A percentile compares a stretch with the other conserved stretches of the same genome.
These are phyloP conservation scores for Auricularia sp. DNA, from an alignment of 768 basidiomycete species.

Conservation along the genomic window DNA sequence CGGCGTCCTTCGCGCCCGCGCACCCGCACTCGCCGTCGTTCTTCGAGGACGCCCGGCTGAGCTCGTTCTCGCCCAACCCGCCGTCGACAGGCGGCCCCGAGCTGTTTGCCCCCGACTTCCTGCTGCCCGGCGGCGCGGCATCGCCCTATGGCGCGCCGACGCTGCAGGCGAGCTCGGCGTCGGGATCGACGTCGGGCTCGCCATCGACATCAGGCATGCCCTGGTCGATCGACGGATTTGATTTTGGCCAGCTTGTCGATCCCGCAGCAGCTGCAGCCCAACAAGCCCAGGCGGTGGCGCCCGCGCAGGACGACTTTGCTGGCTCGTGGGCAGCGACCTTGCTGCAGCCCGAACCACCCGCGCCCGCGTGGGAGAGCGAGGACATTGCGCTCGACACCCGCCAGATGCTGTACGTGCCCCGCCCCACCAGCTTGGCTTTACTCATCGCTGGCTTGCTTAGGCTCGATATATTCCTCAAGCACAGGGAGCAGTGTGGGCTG, in stretches of 20 bases:
- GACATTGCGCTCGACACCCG: constrained; percentile 9
- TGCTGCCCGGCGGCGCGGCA: neutral
- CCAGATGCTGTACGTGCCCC: constrained; percentile 11
- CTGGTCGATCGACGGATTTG: neutral
- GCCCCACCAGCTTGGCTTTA: constrained; percentile 1
- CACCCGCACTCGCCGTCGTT: constrained; percentile 6
- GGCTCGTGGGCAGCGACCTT: neutral
- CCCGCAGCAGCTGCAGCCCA: neutral
- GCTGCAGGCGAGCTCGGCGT: neutral
- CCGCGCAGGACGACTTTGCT: neutral
- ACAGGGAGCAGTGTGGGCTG: constrained; percentile 52
- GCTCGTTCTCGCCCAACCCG: neutral
- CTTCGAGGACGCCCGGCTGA: neutral
- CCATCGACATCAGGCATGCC: neutral
- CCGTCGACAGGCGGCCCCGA: neutral
- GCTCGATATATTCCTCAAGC: constrained; percentile 57
- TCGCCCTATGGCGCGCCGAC: neutral
- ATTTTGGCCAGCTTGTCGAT: neutral
- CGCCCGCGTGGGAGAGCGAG: constrained; percentile 7
- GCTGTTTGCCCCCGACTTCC: neutral
- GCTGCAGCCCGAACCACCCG: neutral
- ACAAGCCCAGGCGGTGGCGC: neutral
- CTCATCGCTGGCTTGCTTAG: constrained; percentile 26
- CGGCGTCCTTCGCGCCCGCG: constrained; percentile 12
- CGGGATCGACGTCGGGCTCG: neutral